Percentiles rank a stretch among this genome's conserved stretches.
These are phyloP conservation scores for Rhizophora mangle DNA, from an alignment of 345 rosid genomes.

Conservation along the genomic window DNA sequence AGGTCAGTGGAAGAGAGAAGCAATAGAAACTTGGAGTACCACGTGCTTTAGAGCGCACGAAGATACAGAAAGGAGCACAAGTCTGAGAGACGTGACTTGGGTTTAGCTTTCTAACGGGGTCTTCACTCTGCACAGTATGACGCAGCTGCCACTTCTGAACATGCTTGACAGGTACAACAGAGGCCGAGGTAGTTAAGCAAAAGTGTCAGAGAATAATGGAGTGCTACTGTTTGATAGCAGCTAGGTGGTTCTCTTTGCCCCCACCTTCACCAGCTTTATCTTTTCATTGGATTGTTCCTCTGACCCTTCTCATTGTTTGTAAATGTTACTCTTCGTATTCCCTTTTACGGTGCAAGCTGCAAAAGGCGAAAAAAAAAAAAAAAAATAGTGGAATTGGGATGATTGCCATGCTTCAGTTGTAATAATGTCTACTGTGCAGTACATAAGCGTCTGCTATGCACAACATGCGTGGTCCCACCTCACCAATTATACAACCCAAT, in stretches of 20 bases:
- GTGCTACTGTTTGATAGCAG: conserved; percentile 3
- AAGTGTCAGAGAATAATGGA: conserved; percentile 17
- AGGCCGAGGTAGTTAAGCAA: conserved; percentile 12
- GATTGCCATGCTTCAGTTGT: too few relatives aligned
- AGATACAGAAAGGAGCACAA: background rate
- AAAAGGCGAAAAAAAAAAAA: background rate
- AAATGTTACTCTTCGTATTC: conserved; percentile 30
- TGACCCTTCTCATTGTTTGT: background rate
- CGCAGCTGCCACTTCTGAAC: background rate
- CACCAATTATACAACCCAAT: too few relatives aligned
- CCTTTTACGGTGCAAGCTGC: conserved; percentile 39
- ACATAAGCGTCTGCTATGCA: too few relatives aligned
- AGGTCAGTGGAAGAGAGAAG: background rate
- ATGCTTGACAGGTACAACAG: conserved; percentile 3
- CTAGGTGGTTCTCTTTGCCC: background rate
- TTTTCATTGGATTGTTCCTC: too few relatives aligned
- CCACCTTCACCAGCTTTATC: background rate
- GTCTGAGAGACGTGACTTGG: conserved; percentile 2
- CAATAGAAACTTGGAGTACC: too few relatives aligned
- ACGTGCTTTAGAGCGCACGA: background rate
- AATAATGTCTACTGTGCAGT: too few relatives aligned
- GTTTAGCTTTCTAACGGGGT: conserved; percentile 3
- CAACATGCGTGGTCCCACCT: too few relatives aligned
- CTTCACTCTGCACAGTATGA: conserved; percentile 6
- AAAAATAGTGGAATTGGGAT: background rate